These are phyloP conservation scores for Pseudogymnoascus sp. DNA, from an alignment of 2,329 filamentous ascomycete species.

Conservation along the genomic window DNA sequence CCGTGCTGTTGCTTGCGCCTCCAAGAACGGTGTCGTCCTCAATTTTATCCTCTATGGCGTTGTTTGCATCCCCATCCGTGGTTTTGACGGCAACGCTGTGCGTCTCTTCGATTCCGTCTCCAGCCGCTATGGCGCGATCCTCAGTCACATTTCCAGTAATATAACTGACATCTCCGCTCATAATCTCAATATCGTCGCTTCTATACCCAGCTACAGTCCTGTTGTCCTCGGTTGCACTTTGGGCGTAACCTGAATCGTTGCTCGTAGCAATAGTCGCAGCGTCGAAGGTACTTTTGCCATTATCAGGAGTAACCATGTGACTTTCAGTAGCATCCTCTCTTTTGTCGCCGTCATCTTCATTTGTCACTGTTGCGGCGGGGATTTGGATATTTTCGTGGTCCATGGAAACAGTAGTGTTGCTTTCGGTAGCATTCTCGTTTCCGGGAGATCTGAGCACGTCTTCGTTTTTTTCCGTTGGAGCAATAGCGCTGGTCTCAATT, in stretches of 20 bases:
- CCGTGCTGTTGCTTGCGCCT: background rate
- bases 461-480: background rate
- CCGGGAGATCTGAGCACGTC: background rate
- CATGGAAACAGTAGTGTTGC: background rate
- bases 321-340: no score
- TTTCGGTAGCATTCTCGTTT: background rate
- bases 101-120: background rate
- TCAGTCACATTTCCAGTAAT: background rate
- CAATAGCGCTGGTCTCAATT: background rate
- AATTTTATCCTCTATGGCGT: background rate
- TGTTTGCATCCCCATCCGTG: background rate
- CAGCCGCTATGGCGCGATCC: background rate
- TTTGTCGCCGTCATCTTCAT: background rate
- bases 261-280: no score
- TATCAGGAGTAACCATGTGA: background rate
- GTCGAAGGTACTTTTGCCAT: background rate
- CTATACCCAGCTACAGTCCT: background rate
- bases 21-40: background rate
- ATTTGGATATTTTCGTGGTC: background rate
- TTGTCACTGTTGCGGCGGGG: background rate
- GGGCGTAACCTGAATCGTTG: background rate
- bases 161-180: background rate
- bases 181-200: background rate
- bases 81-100: background rate
- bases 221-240: background rate